Percentiles rank a stretch among this genome's conserved stretches.
Evolutionary conservation across 371 early-diverging fungal genomes (phyloP).

Genomic region (Mucor circinelloides): DNA sequence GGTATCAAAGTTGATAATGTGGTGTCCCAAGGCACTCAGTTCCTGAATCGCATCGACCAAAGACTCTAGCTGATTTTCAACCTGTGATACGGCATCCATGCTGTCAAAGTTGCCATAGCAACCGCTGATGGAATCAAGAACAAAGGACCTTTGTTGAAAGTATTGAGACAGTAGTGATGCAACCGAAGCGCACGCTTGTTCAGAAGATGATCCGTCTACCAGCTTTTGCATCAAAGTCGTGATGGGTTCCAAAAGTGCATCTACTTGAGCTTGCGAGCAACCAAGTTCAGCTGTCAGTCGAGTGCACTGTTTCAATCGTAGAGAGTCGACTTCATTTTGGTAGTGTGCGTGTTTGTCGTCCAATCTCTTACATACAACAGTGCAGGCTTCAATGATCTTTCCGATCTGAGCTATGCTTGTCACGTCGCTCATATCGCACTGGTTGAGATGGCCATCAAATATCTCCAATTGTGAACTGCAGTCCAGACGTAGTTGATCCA

Average conservation of each 20-base stretch:
- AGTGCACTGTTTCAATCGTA: background rate
- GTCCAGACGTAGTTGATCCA: background rate
- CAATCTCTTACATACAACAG: background rate
- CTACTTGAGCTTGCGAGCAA: background rate
- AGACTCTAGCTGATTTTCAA: constrained; percentile 14
- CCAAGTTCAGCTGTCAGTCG: background rate
- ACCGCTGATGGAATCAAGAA: background rate
- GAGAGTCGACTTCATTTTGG: constrained; percentile 3
- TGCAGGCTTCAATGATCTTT: background rate
- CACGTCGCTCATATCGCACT: background rate
- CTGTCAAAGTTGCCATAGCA: background rate
- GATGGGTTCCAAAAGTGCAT: background rate
- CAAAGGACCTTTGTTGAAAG: background rate
- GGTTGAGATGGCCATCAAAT: background rate
- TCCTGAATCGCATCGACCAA: constrained; percentile 21
- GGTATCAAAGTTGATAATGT: background rate
- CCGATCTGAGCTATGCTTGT: background rate
- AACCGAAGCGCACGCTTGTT: constrained; percentile 1
- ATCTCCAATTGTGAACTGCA: background rate
- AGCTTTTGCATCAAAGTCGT: background rate
- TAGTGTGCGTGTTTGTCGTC: background rate
- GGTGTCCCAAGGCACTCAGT: background rate
- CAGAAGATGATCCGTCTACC: background rate
- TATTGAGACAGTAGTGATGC: background rate
- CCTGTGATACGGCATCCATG: constrained; percentile 1